Conservation (phyloP, 495 filamentous ascomycete genomes). For the Penicillium macrosclerotiorum region DNA sequence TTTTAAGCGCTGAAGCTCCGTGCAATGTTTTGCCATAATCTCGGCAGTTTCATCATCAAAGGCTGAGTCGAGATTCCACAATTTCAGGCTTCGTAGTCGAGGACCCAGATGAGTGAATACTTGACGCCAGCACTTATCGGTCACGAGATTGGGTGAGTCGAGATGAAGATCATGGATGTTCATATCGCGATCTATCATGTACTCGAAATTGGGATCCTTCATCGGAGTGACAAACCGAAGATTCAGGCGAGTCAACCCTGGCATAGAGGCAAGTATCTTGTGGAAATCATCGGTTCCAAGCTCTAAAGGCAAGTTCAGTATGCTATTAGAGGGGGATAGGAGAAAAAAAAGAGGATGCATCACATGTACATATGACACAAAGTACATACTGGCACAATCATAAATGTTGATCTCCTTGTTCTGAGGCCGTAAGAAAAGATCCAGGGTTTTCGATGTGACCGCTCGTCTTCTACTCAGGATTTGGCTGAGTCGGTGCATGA, state of each 20-base stretch:
- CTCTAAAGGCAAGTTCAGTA: slow-evolving; percentile 38
- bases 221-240: slow-evolving; percentile 81
- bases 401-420: slow-evolving; percentile 68
- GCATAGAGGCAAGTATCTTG: slow-evolving; percentile 74
- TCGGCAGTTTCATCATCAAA: slow-evolving; percentile 68
- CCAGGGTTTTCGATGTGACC: slow-evolving; percentile 64
- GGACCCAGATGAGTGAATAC: slow-evolving; percentile 61
- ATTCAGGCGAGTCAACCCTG: slow-evolving; percentile 64
- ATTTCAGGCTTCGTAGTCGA: slow-evolving; percentile 62
- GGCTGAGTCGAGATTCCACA: slow-evolving; percentile 65
- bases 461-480: slow-evolving; percentile 78
- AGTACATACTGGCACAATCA: slow-evolving; percentile 65
- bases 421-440: slow-evolving; percentile 73
- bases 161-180: slow-evolving; percentile 62
- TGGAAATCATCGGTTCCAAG: slow-evolving; percentile 72
- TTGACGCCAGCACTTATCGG: slow-evolving; percentile 65
- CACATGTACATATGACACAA: neutral
- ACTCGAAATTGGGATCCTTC: slow-evolving; percentile 78
- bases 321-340: neutral
- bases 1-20: slow-evolving; percentile 69
- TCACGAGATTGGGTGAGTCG: slow-evolving; percentile 76
- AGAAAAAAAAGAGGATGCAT: no score
- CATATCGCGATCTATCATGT: slow-evolving; percentile 67
- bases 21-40: slow-evolving; percentile 56
- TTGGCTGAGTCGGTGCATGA: slow-evolving; percentile 73